These are phyloP conservation scores for Alnus glutinosa DNA, from an alignment of 306 rosid genomes.

Conservation along the genomic window DNA sequence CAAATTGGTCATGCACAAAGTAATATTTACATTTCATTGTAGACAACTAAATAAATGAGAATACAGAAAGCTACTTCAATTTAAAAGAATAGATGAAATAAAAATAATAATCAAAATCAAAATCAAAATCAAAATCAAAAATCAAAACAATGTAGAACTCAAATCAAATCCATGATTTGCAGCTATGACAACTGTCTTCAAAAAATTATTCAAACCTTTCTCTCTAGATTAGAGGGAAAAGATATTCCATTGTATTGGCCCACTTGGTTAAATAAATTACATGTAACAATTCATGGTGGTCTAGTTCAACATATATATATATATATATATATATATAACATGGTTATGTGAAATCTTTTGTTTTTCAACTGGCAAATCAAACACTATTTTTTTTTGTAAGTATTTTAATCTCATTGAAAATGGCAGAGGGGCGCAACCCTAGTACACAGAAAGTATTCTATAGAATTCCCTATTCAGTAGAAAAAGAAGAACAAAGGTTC, in stretches of 20 bases:
- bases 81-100: neutral
- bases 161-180: neutral
- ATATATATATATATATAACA: neutral
- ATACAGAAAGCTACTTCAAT: conserved; percentile 12
- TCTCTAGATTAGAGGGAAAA: neutral
- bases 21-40: conserved; percentile 9
- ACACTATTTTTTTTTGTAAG: neutral
- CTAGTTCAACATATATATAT: neutral
- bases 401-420: too few species aligned
- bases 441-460: too few species aligned
- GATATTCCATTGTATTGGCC: neutral
- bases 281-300: neutral
- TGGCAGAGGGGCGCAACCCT: too few species aligned
- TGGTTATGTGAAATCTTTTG: neutral
- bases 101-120: neutral
- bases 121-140: neutral
- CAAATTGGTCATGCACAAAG: conserved; percentile 28
- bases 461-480: too few species aligned
- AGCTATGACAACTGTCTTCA: neutral
- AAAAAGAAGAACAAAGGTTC: too few species aligned
- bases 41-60: conserved; percentile 10
- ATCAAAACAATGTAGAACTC: neutral
- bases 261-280: neutral
- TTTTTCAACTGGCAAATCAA: neutral
- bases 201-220: neutral